phyloP scores from a whole-genome alignment of 495 filamentous ascomycete species.

The Neurospora sp. region DNA sequence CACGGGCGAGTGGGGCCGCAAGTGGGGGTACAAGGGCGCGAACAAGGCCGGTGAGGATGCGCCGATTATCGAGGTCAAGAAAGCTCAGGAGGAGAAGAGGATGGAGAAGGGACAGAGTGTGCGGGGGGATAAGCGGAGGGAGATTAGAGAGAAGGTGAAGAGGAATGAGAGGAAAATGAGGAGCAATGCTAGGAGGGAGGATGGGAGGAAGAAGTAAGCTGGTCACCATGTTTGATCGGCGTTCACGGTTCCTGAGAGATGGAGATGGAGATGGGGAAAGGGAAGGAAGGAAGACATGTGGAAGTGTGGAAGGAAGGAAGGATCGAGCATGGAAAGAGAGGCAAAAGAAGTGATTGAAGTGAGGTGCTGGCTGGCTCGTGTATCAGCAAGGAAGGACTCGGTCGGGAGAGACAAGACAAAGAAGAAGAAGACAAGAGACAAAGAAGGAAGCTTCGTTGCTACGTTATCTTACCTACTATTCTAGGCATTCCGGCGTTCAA shows the following conservation, averaged over 20 bases:
- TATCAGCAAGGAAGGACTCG: neutral
- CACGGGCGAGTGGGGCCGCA: slow-evolving; percentile 77
- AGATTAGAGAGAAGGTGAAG: slow-evolving; percentile 53
- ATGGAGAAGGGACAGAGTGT: slow-evolving; percentile 41
- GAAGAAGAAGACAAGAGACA: neutral
- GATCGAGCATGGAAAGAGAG: neutral
- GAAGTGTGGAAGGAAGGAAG: neutral
- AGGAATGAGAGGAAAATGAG: slow-evolving; percentile 60
- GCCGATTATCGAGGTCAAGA: slow-evolving; percentile 86
- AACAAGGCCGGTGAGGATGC: slow-evolving; percentile 57
- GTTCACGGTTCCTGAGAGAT: neutral
- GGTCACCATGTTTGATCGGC: no score
- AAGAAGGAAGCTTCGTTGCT: neutral
- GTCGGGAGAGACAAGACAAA: neutral
- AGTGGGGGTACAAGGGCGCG: slow-evolving; percentile 84
- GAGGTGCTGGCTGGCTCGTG: neutral
- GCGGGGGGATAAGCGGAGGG: slow-evolving; percentile 50
- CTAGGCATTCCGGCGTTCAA: neutral
- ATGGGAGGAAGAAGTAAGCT: slow-evolving; percentile 24
- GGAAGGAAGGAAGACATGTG: neutral
- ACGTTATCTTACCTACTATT: neutral
- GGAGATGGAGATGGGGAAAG: neutral
- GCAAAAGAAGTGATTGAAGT: neutral
- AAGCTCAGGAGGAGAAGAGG: slow-evolving; percentile 48
- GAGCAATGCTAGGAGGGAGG: slow-evolving; percentile 51